Base-by-base conservation (phyloP, 495 filamentous ascomycete species). In the Glonium stellatum region DNA sequence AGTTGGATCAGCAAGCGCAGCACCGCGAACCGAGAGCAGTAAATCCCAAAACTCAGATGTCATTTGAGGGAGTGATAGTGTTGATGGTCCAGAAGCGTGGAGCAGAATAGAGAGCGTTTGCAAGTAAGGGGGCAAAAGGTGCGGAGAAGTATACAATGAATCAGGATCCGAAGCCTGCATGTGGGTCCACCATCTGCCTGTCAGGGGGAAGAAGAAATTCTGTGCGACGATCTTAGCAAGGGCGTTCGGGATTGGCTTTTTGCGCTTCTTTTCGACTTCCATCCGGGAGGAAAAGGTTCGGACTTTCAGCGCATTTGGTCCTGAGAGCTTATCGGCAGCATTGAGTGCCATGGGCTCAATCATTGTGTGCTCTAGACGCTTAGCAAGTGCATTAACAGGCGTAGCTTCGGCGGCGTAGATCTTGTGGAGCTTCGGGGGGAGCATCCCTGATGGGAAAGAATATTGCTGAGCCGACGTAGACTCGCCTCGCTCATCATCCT, bases 231-330 rank as follows among this genome's bases (percentile, higher is more conserved):
- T 77, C 23, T 82, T 80, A 35, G 91, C 84, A 0, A 95, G 81
- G 19, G 84, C 83, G 67, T 92, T 96, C 5, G 86, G 79, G 25
- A 85, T 86, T 0, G 83, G 78, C 61, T 84, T 85, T 56, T 82
- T 75, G 11, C 86, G 82, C 36, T 84, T 83, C 59, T 80, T 80
- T 68, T 87, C 82, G 19, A 86, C 82, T 47, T 81, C 82, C 75
- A 90, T 84, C 19, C 87, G 80, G 0, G 82, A 83, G 27, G 84
- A 87, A 73, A 90, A 90, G 18, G 83, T 89, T 54, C 86, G 83
- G 54, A 96, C 82, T 76, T 96, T 96, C 37, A 97, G 82, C 5
- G 84, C 82, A 61, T 89, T 84, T 0, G 92, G 90, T 0, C 92
- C 91, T 0, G 88, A 83, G 21, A 84, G 71, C 15, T 80, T 73